phyloP scores from a whole-genome alignment of 208 protist species.

The Leishmania turanica region DNA sequence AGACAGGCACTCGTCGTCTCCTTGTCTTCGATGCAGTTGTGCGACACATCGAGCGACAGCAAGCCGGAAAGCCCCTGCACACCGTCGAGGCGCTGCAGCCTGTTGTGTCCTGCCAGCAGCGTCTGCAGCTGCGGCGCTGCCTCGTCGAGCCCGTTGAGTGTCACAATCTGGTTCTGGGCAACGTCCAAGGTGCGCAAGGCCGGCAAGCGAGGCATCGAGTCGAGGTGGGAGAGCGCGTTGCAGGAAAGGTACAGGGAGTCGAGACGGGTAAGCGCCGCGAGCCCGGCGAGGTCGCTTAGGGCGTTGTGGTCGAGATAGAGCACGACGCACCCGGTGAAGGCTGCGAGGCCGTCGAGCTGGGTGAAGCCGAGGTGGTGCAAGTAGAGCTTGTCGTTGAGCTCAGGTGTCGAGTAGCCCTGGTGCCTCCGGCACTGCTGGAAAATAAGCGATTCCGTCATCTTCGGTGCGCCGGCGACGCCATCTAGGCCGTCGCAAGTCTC shows the following conservation, averaged over 20 bases:
- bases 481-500: not conserved
- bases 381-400: conserved; percentile 95
- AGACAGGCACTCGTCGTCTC: conserved; percentile 29
- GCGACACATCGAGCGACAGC: conserved; percentile 63
- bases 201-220: conserved; percentile 67
- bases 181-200: conserved; percentile 84
- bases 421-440: conserved; percentile 65
- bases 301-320: conserved; percentile 94
- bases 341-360: conserved; percentile 63
- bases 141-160: conserved; percentile 41
- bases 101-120: conserved; percentile 64
- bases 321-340: conserved; percentile 79
- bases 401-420: conserved; percentile 81
- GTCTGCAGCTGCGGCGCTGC: conserved; percentile 51
- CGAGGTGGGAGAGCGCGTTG: conserved; percentile 75
- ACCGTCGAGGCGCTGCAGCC: conserved; percentile 23
- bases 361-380: conserved; percentile 90
- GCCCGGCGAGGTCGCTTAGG: conserved; percentile 73
- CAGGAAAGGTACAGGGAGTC: conserved; percentile 84
- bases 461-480: not conserved
- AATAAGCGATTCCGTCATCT: conserved; percentile 68
- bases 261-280: conserved; percentile 64
- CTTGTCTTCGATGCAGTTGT: conserved; percentile 56
- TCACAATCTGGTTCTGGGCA: conserved; percentile 72
- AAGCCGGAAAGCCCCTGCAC: conserved; percentile 18